A percentile compares a stretch with the other conserved stretches of the same genome.
Evolutionary conservation across 2,329 filamentous ascomycete genomes (phyloP).

Genomic region (Rhytidhysteron rufulum): DNA sequence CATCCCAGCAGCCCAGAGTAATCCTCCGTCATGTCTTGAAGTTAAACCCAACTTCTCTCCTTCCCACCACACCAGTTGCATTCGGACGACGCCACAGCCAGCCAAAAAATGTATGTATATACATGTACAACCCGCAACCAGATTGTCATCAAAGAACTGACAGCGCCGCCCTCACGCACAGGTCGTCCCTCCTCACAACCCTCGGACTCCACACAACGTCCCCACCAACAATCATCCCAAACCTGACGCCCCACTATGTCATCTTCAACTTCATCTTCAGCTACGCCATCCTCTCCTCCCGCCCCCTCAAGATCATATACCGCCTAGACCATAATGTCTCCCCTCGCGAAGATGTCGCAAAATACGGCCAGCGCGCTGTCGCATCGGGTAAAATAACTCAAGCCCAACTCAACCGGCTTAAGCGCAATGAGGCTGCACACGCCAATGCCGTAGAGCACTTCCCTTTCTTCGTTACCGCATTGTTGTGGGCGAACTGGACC

Average conservation of each 20-base stretch:
- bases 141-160: no score
- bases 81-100: background rate
- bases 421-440: conserved; percentile 44
- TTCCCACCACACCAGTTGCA: background rate
- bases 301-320: conserved; percentile 40
- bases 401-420: conserved; percentile 40
- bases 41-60: no score
- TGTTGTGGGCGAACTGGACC: conserved; percentile 39
- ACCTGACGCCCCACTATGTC: conserved; percentile 27
- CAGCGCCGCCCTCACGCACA: background rate
- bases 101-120: background rate
- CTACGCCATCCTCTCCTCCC: conserved; percentile 43
- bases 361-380: conserved; percentile 44
- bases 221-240: conserved; percentile 12
- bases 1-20: no score
- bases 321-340: conserved; percentile 47
- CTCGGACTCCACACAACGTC: conserved; percentile 19
- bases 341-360: conserved; percentile 45
- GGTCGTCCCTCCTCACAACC: conserved; percentile 8
- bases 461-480: conserved; percentile 34
- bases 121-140: background rate
- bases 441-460: conserved; percentile 46
- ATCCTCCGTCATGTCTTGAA: no score
- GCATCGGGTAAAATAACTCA: conserved; percentile 43
- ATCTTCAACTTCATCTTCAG: conserved; percentile 43